Evolutionary conservation across 1,139 yeast genomes (phyloP).

Genomic region (Sugiyamaella novakii): DNA sequence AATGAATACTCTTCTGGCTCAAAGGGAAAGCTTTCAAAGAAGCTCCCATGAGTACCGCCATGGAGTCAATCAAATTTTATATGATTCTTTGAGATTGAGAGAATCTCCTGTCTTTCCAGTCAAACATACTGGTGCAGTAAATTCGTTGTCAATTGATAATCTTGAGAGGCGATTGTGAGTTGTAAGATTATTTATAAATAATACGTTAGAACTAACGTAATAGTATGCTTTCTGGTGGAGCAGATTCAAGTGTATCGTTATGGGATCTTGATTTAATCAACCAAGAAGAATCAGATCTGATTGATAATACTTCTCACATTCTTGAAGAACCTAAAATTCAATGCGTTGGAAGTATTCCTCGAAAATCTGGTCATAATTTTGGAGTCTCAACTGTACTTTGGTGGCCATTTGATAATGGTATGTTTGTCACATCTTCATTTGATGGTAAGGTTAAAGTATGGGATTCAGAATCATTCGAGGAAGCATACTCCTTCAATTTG

Average conservation of each 20-base stretch:
- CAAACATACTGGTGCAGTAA: slow-evolving; percentile 52
- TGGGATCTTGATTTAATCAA: slow-evolving; percentile 33
- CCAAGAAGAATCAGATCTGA: slow-evolving; percentile 8
- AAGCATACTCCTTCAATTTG: slow-evolving; percentile 66
- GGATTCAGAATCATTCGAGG: slow-evolving; percentile 67
- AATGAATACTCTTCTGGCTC: slow-evolving; percentile 11
- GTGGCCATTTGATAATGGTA: slow-evolving; percentile 90
- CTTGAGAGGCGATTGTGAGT: slow-evolving; percentile 44
- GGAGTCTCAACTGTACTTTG: slow-evolving; percentile 77
- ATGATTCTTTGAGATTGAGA: slow-evolving; percentile 22
- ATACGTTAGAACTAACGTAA: background rate
- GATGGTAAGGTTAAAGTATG: slow-evolving; percentile 78
- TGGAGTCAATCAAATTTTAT: slow-evolving; percentile 23
- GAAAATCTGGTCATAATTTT: slow-evolving; percentile 61
- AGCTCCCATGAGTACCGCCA: slow-evolving; percentile 16
- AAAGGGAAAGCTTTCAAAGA: slow-evolving; percentile 2
- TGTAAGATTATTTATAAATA: slow-evolving; percentile 6
- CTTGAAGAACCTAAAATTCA: slow-evolving; percentile 27
- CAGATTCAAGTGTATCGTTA: slow-evolving; percentile 63
- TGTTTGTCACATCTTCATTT: slow-evolving; percentile 80
- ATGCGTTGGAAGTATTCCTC: slow-evolving; percentile 51
- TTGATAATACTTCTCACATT: slow-evolving; percentile 17
- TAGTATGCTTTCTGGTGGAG: slow-evolving; percentile 66
- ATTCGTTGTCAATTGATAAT: slow-evolving; percentile 64
- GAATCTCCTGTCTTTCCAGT: slow-evolving; percentile 26